A percentile compares a stretch with the other conserved stretches of the same genome.
These are phyloP conservation scores for Gigaspora rosea DNA, from an alignment of 192 early-diverging fungal species.

Conservation along the genomic window DNA sequence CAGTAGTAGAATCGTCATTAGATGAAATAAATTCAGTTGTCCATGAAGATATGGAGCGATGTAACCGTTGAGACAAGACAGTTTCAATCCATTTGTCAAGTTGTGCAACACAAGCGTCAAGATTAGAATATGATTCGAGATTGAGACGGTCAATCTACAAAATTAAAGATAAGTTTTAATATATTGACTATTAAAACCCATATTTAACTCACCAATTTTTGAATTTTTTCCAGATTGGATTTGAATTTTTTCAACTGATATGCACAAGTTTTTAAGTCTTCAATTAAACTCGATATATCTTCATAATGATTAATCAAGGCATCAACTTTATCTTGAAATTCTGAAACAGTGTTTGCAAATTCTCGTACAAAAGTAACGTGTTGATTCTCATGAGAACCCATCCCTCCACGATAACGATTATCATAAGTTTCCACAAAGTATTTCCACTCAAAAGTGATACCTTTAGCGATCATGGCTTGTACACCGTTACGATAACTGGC, in stretches of 20 bases:
- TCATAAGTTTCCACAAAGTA: slow-evolving; percentile 85
- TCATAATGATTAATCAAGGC: slow-evolving; percentile 79
- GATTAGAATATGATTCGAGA: slow-evolving; percentile 92
- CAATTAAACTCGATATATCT: slow-evolving; percentile 77
- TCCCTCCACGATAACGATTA: slow-evolving; percentile 40
- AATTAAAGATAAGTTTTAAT: not conserved
- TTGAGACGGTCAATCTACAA: slow-evolving; percentile 84
- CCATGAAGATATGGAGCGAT: slow-evolving; percentile 78
- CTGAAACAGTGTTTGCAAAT: slow-evolving; percentile 83
- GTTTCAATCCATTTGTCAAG: slow-evolving; percentile 80
- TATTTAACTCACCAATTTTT: slow-evolving; percentile 64
- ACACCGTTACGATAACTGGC: slow-evolving; percentile 94
- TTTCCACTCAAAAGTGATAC: slow-evolving; percentile 87
- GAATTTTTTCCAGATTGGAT: slow-evolving; percentile 76
- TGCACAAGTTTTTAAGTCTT: slow-evolving; percentile 79
- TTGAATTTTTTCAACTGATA: slow-evolving; percentile 72
- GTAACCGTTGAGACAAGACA: slow-evolving; percentile 73
- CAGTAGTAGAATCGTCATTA: slow-evolving; percentile 49
- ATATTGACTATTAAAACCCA: not conserved
- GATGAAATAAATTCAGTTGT: slow-evolving; percentile 63
- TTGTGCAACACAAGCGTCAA: slow-evolving; percentile 85
- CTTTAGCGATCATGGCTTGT: slow-evolving; percentile 79
- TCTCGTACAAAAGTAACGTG: slow-evolving; percentile 94
- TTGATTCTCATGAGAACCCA: slow-evolving; percentile 76
- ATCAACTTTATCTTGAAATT: slow-evolving; percentile 97